phyloP scores from a whole-genome alignment of 1,284 basidiomycete species.

The Microstroma glucosiphilum region DNA sequence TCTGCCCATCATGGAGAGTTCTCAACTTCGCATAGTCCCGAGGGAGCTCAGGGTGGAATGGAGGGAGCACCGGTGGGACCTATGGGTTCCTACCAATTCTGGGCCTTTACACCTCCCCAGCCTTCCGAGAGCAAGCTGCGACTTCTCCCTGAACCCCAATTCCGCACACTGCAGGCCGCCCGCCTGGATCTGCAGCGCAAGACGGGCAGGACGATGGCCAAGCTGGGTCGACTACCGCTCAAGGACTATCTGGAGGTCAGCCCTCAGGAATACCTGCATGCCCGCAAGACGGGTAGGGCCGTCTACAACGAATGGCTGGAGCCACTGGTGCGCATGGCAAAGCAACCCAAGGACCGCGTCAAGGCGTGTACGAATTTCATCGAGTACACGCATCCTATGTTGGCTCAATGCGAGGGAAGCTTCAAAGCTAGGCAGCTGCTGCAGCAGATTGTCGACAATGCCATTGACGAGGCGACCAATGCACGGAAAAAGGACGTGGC shows the following conservation, averaged over 20 bases:
- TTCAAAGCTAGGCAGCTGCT: constrained; percentile 34
- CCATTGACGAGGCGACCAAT: constrained; percentile 31
- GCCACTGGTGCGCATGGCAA: constrained; percentile 31
- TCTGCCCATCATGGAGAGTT: no score
- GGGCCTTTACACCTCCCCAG: constrained; percentile 2
- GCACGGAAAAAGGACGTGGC: constrained; percentile 2
- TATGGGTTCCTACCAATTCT: neutral
- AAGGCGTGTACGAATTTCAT: constrained; percentile 27
- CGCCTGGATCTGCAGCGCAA: constrained; percentile 4
- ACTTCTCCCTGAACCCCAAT: neutral
- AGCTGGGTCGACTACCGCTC: constrained; percentile 30
- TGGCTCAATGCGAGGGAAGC: constrained; percentile 33
- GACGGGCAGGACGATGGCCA: constrained; percentile 19
- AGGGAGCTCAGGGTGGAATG: neutral
- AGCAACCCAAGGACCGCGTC: constrained; percentile 31
- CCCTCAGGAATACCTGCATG: constrained; percentile 30
- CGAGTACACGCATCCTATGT: constrained; percentile 25
- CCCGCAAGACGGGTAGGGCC: constrained; percentile 29
- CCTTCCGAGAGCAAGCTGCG: constrained; percentile 2
- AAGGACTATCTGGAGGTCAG: constrained; percentile 34
- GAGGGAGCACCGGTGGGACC: neutral
- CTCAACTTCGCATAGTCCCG: no score
- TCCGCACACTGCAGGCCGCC: constrained; percentile 1
- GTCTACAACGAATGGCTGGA: constrained; percentile 35
- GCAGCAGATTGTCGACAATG: constrained; percentile 39